Base-by-base conservation (phyloP, 352 stramenopile genomes). In the Stephanocyclus meneghinianus region DNA sequence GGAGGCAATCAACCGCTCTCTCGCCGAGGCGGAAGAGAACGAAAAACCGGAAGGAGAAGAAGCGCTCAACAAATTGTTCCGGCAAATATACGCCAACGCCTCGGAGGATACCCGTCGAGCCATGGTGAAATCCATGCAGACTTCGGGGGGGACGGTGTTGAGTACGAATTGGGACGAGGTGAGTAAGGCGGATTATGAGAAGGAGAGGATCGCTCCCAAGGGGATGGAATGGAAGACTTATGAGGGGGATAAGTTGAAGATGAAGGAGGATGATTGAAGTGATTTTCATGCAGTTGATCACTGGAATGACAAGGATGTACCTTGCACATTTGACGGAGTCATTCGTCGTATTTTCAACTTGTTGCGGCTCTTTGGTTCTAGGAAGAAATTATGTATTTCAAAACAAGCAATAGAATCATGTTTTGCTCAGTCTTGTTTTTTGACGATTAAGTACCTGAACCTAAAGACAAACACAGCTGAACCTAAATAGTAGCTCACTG, bases 121-220 rank as follows among this genome's bases (percentile, higher is more conserved):
- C 13, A 96, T 95, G 91, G 85, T 95, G 62, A 96, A 95, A 77
- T 91, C 73, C 26, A 96, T 93, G 76, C 93, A 96, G 76, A 95
- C 93, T 18, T 92, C 79, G 6, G 91, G 93, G 32, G 91, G 93
- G 30, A 95, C 93, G 6, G 87, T 93, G 3, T 83, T 96, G 60
- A 93, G 84, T 2, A 95, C 90, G 3, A 95, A 96, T 80, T 96
- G 93, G 93, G 83, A 92, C 74, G 93, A 96, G 81, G 92, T 94
- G 9, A 84, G 75, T 7, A 86, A 92, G 68, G 93, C 89, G 13
- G 89, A 95, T 86, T 95, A 96, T 78, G 93, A 96, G 78, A 92
- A 94, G 64, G 90, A 93, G 80, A 79, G 90, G 0, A 82, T 92
- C 37, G 90, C 91, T 47, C 90, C 92, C 0, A 93, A 94, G 45